Conservation (phyloP, 306 rosid genomes). For the Purshia tridentata region DNA sequence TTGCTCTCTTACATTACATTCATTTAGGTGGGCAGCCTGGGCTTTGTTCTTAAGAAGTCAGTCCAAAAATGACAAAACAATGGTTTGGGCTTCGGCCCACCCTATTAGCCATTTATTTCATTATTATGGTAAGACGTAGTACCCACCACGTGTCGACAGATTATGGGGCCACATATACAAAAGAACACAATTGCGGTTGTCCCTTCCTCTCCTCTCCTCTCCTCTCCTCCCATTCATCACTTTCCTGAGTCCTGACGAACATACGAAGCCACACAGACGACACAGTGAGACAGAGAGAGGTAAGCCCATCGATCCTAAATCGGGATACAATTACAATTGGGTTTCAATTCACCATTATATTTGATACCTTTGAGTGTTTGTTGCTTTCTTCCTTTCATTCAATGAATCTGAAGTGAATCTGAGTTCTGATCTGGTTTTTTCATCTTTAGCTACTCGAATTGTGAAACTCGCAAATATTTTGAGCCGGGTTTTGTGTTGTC, state of each 20-base stretch:
- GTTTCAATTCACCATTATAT: background rate
- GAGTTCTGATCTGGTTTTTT: conserved; percentile 16
- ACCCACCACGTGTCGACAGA: background rate
- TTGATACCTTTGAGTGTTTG: background rate
- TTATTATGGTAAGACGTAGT: background rate
- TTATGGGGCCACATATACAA: background rate
- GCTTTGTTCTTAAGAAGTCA: too few species aligned
- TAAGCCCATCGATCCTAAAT: background rate
- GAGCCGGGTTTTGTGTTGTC: conserved; percentile 14
- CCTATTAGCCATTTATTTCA: background rate
- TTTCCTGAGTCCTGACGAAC: conserved; percentile 14
- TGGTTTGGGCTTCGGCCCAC: conserved; percentile 5
- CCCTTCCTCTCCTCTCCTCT: background rate
- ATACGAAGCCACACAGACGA: background rate
- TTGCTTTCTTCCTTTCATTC: background rate
- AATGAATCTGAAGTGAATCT: background rate
- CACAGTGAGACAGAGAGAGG: background rate
- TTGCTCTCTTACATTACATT: too few species aligned
- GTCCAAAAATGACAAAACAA: too few species aligned
- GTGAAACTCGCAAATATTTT: conserved; percentile 10
- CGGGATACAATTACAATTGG: background rate
- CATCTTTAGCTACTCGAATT: conserved; percentile 21
- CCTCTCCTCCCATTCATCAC: background rate
- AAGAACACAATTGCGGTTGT: conserved; percentile 6
- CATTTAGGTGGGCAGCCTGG: too few species aligned